These are phyloP conservation scores for Metschnikowia sp. DNA, from an alignment of 805 yeast genomes.

Conservation along the genomic window DNA sequence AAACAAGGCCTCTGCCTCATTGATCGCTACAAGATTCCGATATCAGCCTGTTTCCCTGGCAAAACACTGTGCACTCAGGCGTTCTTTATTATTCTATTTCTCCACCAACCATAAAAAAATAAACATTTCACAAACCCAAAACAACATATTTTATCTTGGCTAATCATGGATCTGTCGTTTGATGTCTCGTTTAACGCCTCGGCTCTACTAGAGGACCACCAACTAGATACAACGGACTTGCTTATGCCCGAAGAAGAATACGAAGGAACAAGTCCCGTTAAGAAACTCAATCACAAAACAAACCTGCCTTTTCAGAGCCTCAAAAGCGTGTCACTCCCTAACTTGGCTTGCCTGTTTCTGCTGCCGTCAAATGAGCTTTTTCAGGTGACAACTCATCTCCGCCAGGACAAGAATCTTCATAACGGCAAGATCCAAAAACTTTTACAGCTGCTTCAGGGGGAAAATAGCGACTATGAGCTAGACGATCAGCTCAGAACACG, in stretches of 20 bases:
- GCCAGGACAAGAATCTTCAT: conserved; percentile 23
- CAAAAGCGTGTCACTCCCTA: conserved; percentile 11
- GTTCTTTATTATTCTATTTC: no score
- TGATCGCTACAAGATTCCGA: no score
- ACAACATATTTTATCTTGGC: neutral
- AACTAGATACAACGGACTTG: conserved; percentile 13
- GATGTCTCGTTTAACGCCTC: conserved; percentile 18
- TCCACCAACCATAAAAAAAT: neutral
- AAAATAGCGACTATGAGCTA: conserved; percentile 22
- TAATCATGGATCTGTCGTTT: conserved; percentile 14
- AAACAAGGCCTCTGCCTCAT: conserved; percentile 7
- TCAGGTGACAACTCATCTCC: conserved; percentile 27
- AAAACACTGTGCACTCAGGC: no score
- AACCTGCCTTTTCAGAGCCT: conserved; percentile 9
- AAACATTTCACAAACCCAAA: neutral
- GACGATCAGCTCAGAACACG: conserved; percentile 20
- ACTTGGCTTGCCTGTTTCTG: conserved; percentile 13
- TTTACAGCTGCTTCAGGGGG: conserved; percentile 29
- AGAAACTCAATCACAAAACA: conserved; percentile 1
- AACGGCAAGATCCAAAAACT: conserved; percentile 39
- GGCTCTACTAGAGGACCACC: conserved; percentile 17
- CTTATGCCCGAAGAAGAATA: conserved; percentile 6
- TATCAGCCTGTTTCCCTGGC: no score
- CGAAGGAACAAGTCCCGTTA: conserved; percentile 13
- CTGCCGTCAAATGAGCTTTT: conserved; percentile 28